phyloP scores from a whole-genome alignment of 371 early-diverging fungal species.

The Parasitella parasitica region DNA sequence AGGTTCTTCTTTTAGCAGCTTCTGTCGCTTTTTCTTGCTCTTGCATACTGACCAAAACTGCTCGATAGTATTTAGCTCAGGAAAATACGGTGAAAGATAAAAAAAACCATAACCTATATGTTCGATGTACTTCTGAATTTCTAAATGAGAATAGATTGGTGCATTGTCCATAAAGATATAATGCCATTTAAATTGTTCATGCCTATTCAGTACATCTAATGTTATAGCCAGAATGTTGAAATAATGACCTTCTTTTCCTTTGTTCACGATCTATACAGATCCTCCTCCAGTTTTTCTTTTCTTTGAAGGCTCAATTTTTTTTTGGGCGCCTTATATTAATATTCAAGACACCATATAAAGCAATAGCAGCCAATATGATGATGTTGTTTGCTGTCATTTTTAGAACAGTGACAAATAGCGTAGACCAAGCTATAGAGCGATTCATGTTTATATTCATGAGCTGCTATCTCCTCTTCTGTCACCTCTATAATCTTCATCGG shows the following conservation, averaged over 20 bases:
- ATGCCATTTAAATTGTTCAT: slow-evolving; percentile 14
- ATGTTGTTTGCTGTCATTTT: slow-evolving; percentile 15
- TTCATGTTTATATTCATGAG: not conserved
- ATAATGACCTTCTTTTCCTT: slow-evolving; percentile 10
- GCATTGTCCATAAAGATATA: slow-evolving; percentile 24
- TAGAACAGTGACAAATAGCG: not conserved
- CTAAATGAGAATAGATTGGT: slow-evolving; percentile 11
- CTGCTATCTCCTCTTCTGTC: too few species aligned
- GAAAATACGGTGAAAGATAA: slow-evolving; percentile 23
- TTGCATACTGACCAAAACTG: slow-evolving; percentile 21
- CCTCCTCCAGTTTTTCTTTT: slow-evolving; percentile 16
- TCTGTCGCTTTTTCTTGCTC: slow-evolving; percentile 8
- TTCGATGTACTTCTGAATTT: slow-evolving; percentile 14
- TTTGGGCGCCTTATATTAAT: slow-evolving; percentile 9
- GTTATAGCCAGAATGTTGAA: slow-evolving; percentile 10
- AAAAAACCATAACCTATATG: slow-evolving; percentile 20
- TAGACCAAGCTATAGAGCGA: too few species aligned
- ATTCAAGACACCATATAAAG: slow-evolving; percentile 3
- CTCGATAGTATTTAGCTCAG: slow-evolving; percentile 20
- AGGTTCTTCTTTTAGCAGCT: slow-evolving; percentile 11
- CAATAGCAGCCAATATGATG: slow-evolving; percentile 9
- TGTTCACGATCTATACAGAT: not conserved
- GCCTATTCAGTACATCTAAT: slow-evolving; percentile 8
- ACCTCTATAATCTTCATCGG: too few species aligned
- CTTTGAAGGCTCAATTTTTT: not conserved